Percentiles rank a stretch among this genome's conserved stretches.
Conservation (phyloP, 805 yeast species). For the Clavispora phyllophila region DNA sequence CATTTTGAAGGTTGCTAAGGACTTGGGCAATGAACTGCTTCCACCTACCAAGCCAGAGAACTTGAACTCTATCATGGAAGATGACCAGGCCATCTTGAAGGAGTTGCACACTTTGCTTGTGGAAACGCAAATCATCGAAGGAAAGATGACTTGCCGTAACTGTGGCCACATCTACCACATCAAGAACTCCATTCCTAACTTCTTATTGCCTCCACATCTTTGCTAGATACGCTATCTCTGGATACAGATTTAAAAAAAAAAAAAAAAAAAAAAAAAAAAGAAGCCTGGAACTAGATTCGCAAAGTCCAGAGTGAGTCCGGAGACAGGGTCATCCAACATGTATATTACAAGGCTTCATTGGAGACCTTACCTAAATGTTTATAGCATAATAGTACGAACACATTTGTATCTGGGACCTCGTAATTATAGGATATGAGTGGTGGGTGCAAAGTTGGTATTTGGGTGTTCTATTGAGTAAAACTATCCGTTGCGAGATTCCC, state of each 20-base stretch:
- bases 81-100: constrained; percentile 49
- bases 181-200: constrained; percentile 91
- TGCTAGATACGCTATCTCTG: too few species aligned
- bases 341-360: not conserved
- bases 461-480: too few species aligned
- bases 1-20: constrained; percentile 66
- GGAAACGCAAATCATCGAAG: constrained; percentile 83
- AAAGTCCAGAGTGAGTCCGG: not conserved
- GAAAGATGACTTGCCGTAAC: constrained; percentile 81
- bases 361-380: not conserved
- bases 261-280: too few species aligned
- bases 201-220: constrained; percentile 89
- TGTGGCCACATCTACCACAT: constrained; percentile 86
- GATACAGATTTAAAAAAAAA: too few species aligned
- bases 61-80: constrained; percentile 49
- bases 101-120: constrained; percentile 76
- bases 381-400: not conserved
- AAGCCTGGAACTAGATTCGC: not conserved
- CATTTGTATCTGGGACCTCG: not conserved
- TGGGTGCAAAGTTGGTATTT: too few species aligned
- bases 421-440: too few species aligned
- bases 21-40: constrained; percentile 38
- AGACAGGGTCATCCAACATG: not conserved
- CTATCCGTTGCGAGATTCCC: too few species aligned
- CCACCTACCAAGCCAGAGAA: constrained; percentile 51